Percentiles rank a stretch among this genome's conserved stretches.
Conservation (phyloP, 306 rosid genomes). For the Lathyrus aphaca region DNA sequence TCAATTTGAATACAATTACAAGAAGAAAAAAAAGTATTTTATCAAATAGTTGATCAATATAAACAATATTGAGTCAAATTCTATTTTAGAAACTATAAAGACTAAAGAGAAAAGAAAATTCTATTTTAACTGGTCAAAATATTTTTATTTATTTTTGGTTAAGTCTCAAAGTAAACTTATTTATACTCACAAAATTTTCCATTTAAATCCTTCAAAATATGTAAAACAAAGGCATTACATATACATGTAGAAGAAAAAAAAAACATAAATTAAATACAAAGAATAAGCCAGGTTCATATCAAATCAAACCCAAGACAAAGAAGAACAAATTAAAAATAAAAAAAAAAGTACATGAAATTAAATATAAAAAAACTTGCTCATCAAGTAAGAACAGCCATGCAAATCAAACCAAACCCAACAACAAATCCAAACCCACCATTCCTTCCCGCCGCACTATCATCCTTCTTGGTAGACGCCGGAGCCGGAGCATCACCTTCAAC, state of each 20-base stretch:
- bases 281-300: conserved; percentile 22
- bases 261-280: conserved; percentile 23
- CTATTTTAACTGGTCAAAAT: no score
- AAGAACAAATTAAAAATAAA: neutral
- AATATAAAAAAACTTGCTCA: neutral
- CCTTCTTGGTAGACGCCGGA: conserved; percentile 15
- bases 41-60: no score
- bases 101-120: neutral
- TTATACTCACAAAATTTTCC: neutral
- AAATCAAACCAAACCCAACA: conserved; percentile 46
- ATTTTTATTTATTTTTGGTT: no score
- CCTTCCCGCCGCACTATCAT: conserved; percentile 23
- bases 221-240: conserved; percentile 1
- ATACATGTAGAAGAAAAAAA: conserved; percentile 1
- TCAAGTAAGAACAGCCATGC: conserved; percentile 48
- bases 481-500: conserved; percentile 33
- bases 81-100: neutral
- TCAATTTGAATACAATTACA: no score
- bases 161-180: no score
- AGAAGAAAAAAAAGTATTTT: no score
- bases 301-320: conserved; percentile 9
- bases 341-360: neutral
- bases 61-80: no score
- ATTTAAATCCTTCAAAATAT: conserved; percentile 5
- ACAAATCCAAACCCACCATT: conserved; percentile 37